Conservation (phyloP, 164 flowering plant genomes). For the Annona squamosa region DNA sequence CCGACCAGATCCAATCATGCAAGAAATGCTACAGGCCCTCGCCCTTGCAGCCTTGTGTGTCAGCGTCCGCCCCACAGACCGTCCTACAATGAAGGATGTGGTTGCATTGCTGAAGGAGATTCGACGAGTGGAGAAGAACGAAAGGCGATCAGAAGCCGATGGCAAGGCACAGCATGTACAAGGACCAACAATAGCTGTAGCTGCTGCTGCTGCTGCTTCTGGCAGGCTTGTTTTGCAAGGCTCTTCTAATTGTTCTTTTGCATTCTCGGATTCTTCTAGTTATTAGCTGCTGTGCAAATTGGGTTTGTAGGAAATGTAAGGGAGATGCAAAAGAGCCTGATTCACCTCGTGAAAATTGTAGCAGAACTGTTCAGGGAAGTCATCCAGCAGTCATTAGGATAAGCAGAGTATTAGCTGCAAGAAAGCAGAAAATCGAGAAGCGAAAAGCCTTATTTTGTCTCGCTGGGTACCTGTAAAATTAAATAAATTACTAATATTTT, state of each 20-base stretch:
- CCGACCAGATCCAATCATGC: slow-evolving; percentile 61
- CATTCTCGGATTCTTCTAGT: slow-evolving; percentile 62
- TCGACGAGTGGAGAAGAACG: slow-evolving; percentile 31
- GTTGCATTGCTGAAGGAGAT: slow-evolving; percentile 91
- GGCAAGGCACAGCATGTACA: slow-evolving; percentile 6
- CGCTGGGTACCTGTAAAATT: background rate
- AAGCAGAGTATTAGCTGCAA: background rate
- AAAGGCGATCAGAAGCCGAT: slow-evolving; percentile 29
- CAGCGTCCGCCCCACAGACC: slow-evolving; percentile 48
- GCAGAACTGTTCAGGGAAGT: background rate
- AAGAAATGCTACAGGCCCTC: slow-evolving; percentile 81
- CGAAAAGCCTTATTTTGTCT: background rate
- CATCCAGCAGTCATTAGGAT: background rate
- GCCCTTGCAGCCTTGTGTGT: slow-evolving; percentile 78
- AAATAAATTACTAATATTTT: background rate
- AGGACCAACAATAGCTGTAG: slow-evolving; percentile 22
- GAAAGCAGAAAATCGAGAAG: background rate
- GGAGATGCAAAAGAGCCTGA: background rate
- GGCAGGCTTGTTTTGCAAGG: slow-evolving; percentile 39
- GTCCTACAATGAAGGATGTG: slow-evolving; percentile 86
- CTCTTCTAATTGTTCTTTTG: slow-evolving; percentile 75
- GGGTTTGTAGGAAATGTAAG: background rate
- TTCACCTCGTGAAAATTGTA: background rate
- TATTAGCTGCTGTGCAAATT: background rate
- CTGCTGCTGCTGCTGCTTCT: slow-evolving; percentile 22